Percentiles rank a stretch among this genome's conserved stretches.
These are phyloP conservation scores for Hypoxylon crocopeplum DNA, from an alignment of 495 filamentous ascomycete species.

Conservation along the genomic window DNA sequence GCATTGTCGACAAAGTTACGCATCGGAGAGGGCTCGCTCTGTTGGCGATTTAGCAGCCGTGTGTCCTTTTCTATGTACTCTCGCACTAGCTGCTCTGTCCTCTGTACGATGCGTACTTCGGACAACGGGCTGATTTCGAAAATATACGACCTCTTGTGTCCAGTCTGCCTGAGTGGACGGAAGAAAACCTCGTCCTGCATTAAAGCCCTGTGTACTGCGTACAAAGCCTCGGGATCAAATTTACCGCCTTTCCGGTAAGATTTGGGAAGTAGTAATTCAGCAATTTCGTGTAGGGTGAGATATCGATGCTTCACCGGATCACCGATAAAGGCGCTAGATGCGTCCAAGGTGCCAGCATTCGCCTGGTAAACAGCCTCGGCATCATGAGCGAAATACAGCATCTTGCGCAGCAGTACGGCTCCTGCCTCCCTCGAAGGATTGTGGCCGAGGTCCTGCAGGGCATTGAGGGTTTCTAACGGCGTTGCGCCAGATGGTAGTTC, in stretches of 20 bases:
- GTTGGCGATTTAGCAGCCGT: background rate
- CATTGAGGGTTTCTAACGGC: constrained; percentile 49
- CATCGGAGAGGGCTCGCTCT: constrained; percentile 12
- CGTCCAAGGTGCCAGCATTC: constrained; percentile 59
- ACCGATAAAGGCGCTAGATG: constrained; percentile 55
- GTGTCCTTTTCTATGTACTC: constrained; percentile 37
- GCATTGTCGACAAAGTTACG: constrained; percentile 69
- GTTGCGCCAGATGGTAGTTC: constrained; percentile 63
- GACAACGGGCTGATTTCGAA: constrained; percentile 45
- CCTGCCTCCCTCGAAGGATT: constrained; percentile 61
- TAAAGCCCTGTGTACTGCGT: constrained; percentile 71
- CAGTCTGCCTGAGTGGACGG: constrained; percentile 42
- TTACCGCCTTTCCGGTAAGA: constrained; percentile 54
- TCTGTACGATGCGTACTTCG: constrained; percentile 37
- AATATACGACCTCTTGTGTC: constrained; percentile 46
- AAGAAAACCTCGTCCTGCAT: constrained; percentile 62
- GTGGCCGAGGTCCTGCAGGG: constrained; percentile 54
- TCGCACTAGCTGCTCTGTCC: constrained; percentile 43
- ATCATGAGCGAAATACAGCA: constrained; percentile 58
- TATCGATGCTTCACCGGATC: constrained; percentile 55
- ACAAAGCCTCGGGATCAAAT: constrained; percentile 62
- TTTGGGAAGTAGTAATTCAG: constrained; percentile 54
- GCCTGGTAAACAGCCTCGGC: constrained; percentile 59
- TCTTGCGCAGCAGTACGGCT: constrained; percentile 55
- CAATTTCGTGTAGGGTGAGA: constrained; percentile 69